Percentiles rank a stretch among this genome's conserved stretches.
Conservation (phyloP, 805 yeast species). For the Saccharomyces kudriavzevii region DNA sequence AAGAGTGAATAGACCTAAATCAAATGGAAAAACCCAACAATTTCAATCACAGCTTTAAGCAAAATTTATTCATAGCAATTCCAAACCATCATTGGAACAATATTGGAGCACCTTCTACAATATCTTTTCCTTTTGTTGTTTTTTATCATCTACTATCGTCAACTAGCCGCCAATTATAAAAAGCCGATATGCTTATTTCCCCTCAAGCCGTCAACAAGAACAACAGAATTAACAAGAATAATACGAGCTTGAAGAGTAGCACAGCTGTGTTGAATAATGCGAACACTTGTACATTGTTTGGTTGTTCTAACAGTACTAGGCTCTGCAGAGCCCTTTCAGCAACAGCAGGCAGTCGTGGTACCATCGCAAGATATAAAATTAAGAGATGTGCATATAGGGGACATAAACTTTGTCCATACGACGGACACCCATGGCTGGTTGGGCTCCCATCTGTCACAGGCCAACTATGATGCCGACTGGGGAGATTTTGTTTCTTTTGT, state of each 20-base stretch:
- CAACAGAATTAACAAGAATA: neutral
- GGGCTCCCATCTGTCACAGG: constrained; percentile 78
- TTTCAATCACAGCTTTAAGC: too few species aligned
- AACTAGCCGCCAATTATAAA: neutral
- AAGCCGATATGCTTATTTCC: neutral
- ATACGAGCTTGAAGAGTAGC: neutral
- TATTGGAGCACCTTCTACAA: neutral
- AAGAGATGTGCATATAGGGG: constrained; percentile 57
- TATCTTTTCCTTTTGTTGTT: neutral
- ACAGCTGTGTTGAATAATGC: neutral
- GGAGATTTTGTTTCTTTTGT: constrained; percentile 79
- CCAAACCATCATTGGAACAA: neutral
- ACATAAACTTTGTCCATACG: constrained; percentile 80
- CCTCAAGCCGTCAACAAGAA: neutral
- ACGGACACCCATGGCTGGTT: constrained; percentile 98
- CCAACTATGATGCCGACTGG: constrained; percentile 78
- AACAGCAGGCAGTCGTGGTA: neutral
- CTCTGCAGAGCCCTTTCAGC: neutral
- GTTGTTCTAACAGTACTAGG: neutral
- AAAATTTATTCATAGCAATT: too few species aligned
- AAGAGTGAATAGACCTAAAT: too few species aligned
- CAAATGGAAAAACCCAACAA: too few species aligned
- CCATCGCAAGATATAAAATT: neutral
- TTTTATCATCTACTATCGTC: neutral
- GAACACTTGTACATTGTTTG: neutral